Evolutionary conservation across 2,329 filamentous ascomycete species (phyloP).

Genomic region (Cladosporium sp.): DNA sequence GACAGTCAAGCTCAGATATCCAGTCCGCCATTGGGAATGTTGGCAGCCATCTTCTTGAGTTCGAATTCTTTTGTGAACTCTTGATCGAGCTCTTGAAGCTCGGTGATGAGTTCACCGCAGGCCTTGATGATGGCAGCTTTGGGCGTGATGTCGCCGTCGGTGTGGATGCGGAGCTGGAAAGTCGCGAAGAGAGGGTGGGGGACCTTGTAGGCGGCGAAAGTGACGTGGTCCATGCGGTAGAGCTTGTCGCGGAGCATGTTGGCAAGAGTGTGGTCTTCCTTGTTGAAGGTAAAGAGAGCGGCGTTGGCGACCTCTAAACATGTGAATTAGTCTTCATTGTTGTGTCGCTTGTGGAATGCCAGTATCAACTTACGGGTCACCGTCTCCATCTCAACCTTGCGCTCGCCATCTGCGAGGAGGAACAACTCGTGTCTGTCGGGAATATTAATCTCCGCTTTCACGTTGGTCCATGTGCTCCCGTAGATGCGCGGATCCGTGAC

Average conservation of each 20-base stretch:
- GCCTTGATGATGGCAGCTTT: conserved; percentile 79
- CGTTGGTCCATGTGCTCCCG: conserved; percentile 17
- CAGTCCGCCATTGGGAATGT: conserved; percentile 21
- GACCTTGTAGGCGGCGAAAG: conserved; percentile 88
- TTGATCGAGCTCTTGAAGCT: conserved; percentile 73
- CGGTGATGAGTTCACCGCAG: conserved; percentile 76
- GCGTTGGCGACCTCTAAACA: conserved; percentile 64
- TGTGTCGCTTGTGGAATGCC: too few relatives aligned
- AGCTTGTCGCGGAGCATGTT: conserved; percentile 86
- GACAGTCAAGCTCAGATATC: conserved; percentile 16
- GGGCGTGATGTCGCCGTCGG: conserved; percentile 82
- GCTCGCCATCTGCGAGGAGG: conserved; percentile 79
- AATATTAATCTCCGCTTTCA: conserved; percentile 27
- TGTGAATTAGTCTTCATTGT: not conserved
- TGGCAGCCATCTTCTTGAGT: conserved; percentile 69
- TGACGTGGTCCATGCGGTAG: conserved; percentile 75
- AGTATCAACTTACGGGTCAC: conserved; percentile 69
- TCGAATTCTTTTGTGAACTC: conserved; percentile 93
- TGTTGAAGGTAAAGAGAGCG: conserved; percentile 92
- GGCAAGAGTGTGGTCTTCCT: conserved; percentile 93
- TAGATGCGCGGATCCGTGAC: conserved; percentile 17
- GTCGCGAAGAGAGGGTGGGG: conserved; percentile 39
- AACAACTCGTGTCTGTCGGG: conserved; percentile 82
- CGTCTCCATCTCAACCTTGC: conserved; percentile 83
- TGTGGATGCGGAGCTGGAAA: conserved; percentile 79